A percentile compares a stretch with the other conserved stretches of the same genome.
Conservation (phyloP, 2,329 filamentous ascomycete genomes). For the Fusarium sp. region DNA sequence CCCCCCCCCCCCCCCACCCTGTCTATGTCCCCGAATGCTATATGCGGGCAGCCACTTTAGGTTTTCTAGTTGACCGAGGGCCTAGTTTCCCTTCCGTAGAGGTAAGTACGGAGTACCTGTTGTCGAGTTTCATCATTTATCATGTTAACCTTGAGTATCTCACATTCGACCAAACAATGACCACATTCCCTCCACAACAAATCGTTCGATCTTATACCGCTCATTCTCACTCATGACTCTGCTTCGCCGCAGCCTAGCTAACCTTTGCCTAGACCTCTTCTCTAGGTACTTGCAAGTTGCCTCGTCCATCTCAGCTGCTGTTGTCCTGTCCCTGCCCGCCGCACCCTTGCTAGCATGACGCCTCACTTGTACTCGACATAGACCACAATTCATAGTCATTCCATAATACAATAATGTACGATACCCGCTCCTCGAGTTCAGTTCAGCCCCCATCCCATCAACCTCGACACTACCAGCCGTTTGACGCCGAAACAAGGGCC, state of each 20-base stretch:
- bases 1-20: not conserved
- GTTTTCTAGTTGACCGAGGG: not conserved
- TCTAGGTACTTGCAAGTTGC: not conserved
- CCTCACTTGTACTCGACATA: slow-evolving; percentile 10
- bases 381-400: slow-evolving; percentile 7
- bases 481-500: slow-evolving; percentile 7
- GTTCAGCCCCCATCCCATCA: not conserved
- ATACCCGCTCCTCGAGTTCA: slow-evolving; percentile 3
- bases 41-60: slow-evolving; percentile 24
- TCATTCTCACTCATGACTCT: slow-evolving; percentile 3
- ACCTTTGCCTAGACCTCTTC: not conserved
- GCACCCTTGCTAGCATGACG: slow-evolving; percentile 22
- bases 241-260: slow-evolving; percentile 4
- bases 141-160: slow-evolving; percentile 22
- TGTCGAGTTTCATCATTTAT: slow-evolving; percentile 30
- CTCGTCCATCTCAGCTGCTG: not conserved
- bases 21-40: not conserved
- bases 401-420: not conserved
- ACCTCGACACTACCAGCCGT: slow-evolving; percentile 13
- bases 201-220: slow-evolving; percentile 2
- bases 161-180: slow-evolving; percentile 11
- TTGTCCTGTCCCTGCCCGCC: not conserved
- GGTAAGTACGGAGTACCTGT: not conserved
- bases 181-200: not conserved
- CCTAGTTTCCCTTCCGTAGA: not conserved